A percentile compares a stretch with the other conserved stretches of the same genome.
These are phyloP conservation scores for Alternaria sp. DNA, from an alignment of 2,329 filamentous ascomycete genomes.

Conservation along the genomic window DNA sequence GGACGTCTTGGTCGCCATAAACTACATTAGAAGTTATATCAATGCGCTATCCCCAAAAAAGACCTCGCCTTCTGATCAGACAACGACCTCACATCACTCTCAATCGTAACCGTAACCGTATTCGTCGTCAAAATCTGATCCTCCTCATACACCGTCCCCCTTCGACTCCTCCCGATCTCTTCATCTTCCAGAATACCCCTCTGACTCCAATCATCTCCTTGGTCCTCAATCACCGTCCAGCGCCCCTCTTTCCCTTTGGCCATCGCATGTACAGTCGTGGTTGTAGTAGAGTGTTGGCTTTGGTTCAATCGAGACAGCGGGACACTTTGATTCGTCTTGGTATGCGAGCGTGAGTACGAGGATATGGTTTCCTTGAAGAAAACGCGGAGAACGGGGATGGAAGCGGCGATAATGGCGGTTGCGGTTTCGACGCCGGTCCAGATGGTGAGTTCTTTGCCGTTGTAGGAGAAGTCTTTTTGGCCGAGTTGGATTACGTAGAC, in stretches of 20 bases:
- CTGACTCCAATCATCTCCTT: neutral
- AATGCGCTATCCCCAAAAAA: neutral
- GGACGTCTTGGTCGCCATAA: too few species aligned
- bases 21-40: neutral
- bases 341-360: neutral
- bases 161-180: neutral
- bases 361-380: constrained; percentile 38
- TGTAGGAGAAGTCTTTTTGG: constrained; percentile 34
- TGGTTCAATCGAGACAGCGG: constrained; percentile 2
- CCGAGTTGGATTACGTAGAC: constrained; percentile 32
- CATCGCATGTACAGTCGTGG: constrained; percentile 1
- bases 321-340: neutral
- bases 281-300: constrained; percentile 2
- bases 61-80: neutral
- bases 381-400: constrained; percentile 39
- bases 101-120: constrained; percentile 11
- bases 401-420: constrained; percentile 37
- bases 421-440: constrained; percentile 41
- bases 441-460: constrained; percentile 38
- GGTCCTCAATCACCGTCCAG: neutral
- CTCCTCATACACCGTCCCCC: neutral
- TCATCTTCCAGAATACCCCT: constrained; percentile 6
- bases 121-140: constrained; percentile 7
- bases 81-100: neutral
- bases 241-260: neutral